Evolutionary conservation across 2,329 filamentous ascomycete genomes (phyloP).

Genomic region (Paracamarosporium sp.): DNA sequence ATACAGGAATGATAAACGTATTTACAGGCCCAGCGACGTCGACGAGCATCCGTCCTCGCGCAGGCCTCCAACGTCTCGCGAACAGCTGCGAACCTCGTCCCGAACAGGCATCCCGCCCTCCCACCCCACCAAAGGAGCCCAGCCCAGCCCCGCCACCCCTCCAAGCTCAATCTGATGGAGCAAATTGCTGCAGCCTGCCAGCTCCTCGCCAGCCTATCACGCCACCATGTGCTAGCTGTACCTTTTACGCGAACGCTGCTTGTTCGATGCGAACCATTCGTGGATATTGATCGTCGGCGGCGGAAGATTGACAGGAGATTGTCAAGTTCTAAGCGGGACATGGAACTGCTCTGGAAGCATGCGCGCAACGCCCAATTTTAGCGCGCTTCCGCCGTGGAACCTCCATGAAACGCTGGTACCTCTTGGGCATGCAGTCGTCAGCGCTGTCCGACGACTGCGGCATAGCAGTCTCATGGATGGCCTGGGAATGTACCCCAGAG

Average conservation of each 20-base stretch:
- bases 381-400: neutral
- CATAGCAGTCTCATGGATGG: slow-evolving; percentile 13
- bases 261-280: neutral
- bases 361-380: neutral
- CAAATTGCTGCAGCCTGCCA: slow-evolving; percentile 15
- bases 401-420: slow-evolving; percentile 16
- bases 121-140: slow-evolving; percentile 5
- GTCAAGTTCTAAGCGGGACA: neutral
- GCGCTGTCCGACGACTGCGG: neutral
- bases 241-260: neutral
- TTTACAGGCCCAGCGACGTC: slow-evolving; percentile 14
- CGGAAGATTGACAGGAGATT: slow-evolving; percentile 6
- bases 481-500: slow-evolving; percentile 9
- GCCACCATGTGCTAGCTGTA: slow-evolving; percentile 19
- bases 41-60: slow-evolving; percentile 17
- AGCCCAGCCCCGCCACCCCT: slow-evolving; percentile 11
- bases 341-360: neutral
- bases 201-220: slow-evolving; percentile 22
- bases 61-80: slow-evolving; percentile 5
- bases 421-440: slow-evolving; percentile 14
- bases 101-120: slow-evolving; percentile 9
- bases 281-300: neutral
- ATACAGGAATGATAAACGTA: neutral
- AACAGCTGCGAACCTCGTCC: slow-evolving; percentile 6
- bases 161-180: slow-evolving; percentile 24